Percentiles rank a stretch among this genome's conserved stretches.
Evolutionary conservation across 2,329 filamentous ascomycete species (phyloP).

Genomic region (Celoporthe dispersa): DNA sequence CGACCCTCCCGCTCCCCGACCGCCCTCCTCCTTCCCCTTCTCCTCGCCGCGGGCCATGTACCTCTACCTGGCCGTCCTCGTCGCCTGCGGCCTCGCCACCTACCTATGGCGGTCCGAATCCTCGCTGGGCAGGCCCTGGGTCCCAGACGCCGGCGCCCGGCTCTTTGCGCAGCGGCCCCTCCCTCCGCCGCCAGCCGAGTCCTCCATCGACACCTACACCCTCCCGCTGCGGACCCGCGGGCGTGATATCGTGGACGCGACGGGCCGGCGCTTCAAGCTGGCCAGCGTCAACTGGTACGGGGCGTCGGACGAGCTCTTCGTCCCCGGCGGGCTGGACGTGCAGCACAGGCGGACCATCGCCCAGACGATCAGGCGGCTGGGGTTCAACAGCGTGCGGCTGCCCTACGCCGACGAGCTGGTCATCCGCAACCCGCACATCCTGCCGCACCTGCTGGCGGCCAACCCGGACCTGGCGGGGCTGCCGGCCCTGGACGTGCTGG

Average conservation of each 20-base stretch:
- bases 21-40: constrained; percentile 7
- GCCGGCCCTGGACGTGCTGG: constrained; percentile 64
- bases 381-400: constrained; percentile 72
- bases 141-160: constrained; percentile 51
- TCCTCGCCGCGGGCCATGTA: constrained; percentile 38
- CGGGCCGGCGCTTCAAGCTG: constrained; percentile 63
- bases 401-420: constrained; percentile 74
- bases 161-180: constrained; percentile 56
- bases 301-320: constrained; percentile 68
- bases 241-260: constrained; percentile 63
- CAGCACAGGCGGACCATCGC: constrained; percentile 66
- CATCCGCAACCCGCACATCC: constrained; percentile 59
- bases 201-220: constrained; percentile 51
- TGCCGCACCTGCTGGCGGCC: constrained; percentile 54
- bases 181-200: constrained; percentile 46
- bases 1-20: constrained; percentile 20
- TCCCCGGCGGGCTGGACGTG: constrained; percentile 66
- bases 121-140: constrained; percentile 51
- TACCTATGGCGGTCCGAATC: constrained; percentile 52
- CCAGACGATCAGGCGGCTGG: constrained; percentile 60
- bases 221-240: constrained; percentile 64
- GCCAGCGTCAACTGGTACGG: constrained; percentile 74
- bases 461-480: constrained; percentile 64
- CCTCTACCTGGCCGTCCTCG: constrained; percentile 42
- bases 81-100: constrained; percentile 45